Percentiles rank a stretch among this genome's conserved stretches.
phyloP scores from a whole-genome alignment of 129 eudicot species.

The Chrysanthemum lavandulifolium region DNA sequence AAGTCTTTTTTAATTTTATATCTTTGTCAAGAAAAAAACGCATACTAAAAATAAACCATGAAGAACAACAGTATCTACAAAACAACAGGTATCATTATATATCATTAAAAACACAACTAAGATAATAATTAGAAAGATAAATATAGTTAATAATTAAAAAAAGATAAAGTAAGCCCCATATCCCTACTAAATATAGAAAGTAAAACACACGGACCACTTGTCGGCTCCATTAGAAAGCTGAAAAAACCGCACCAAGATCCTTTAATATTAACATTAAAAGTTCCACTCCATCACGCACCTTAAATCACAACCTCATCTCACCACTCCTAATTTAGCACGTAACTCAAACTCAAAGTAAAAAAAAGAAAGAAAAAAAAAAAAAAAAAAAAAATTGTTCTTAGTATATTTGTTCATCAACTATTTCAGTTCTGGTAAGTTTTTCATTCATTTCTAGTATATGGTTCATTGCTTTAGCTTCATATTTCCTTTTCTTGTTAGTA shows the following conservation, averaged over 20 bases:
- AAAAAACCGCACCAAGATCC: conserved; percentile 22
- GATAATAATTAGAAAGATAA: not conserved
- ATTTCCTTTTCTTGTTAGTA: not conserved
- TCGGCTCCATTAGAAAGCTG: conserved; percentile 36
- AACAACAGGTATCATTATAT: not conserved
- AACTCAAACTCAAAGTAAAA: not conserved
- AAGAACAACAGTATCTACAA: not conserved
- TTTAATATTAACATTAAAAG: conserved; percentile 10
- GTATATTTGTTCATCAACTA: not conserved
- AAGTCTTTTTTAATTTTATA: no score
- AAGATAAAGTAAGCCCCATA: not conserved
- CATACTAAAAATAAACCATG: no score
- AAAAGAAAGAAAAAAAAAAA: not conserved
- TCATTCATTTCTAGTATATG: conserved; percentile 1
- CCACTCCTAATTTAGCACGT: conserved; percentile 24
- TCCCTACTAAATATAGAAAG: conserved; percentile 32
- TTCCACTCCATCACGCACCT: conserved; percentile 20
- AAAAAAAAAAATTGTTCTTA: not conserved
- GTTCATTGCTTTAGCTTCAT: not conserved
- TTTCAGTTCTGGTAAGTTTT: conserved; percentile 29
- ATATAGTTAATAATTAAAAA: not conserved
- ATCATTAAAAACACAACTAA: not conserved
- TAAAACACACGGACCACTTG: conserved; percentile 39
- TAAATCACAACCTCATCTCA: conserved; percentile 10
- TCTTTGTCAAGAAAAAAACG: no score